Conservation (phyloP, 164 flowering plant species). For the Kalanchoe fedtschenkoi region DNA sequence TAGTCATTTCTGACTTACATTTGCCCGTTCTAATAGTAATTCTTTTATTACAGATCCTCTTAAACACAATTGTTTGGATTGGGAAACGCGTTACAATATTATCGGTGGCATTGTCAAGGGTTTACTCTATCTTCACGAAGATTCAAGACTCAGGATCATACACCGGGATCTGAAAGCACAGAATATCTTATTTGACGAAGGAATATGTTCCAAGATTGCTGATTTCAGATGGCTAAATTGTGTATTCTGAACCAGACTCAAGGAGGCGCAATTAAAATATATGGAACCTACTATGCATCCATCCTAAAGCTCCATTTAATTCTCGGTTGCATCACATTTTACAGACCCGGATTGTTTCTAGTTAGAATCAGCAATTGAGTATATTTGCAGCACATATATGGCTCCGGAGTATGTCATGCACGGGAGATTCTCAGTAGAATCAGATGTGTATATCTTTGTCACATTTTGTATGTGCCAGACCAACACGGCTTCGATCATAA, state of each 20-base stretch:
- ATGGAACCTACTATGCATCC: background rate
- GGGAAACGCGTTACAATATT: background rate
- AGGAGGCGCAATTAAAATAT: background rate
- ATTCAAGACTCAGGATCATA: background rate
- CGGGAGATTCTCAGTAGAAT: too few relatives aligned
- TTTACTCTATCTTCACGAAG: background rate
- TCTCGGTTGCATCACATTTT: too few relatives aligned
- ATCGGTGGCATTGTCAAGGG: slow-evolving; percentile 9
- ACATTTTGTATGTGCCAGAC: too few relatives aligned
- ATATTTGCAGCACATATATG: too few relatives aligned
- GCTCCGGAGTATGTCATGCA: too few relatives aligned
- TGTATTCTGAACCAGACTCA: background rate
- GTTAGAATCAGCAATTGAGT: too few relatives aligned
- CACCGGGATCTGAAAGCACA: background rate
- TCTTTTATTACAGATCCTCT: background rate
- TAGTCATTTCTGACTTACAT: background rate
- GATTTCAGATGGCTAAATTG: background rate
- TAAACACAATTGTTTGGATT: background rate
- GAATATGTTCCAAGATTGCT: background rate
- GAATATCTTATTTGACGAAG: background rate
- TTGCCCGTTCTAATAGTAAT: background rate
- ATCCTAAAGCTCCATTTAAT: background rate
- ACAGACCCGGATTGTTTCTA: too few relatives aligned
- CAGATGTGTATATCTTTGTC: too few relatives aligned
- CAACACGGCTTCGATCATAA: too few relatives aligned